These are phyloP conservation scores for Wickerhamiella alocasiicola DNA, from an alignment of 805 yeast genomes.

Conservation along the genomic window DNA sequence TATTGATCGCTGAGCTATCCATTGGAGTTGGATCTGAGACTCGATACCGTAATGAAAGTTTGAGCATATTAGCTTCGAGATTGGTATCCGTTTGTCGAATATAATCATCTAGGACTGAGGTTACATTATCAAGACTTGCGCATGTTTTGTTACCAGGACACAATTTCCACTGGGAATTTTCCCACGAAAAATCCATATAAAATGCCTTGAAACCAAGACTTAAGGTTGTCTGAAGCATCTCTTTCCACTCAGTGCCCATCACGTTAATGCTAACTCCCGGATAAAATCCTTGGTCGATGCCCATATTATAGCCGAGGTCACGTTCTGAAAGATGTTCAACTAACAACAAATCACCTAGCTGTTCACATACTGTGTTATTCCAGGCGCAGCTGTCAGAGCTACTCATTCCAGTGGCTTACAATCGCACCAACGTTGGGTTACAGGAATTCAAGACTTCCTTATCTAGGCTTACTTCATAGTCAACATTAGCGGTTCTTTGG, in stretches of 20 bases:
- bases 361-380: conserved; percentile 16
- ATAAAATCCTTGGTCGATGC: conserved; percentile 26
- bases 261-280: conserved; percentile 25
- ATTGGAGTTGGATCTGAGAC: background rate
- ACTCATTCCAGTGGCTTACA: too few species aligned
- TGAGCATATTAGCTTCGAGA: conserved; percentile 34
- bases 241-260: conserved; percentile 1
- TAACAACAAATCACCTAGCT: conserved; percentile 15
- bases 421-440: too few species aligned
- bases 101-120: conserved; percentile 26
- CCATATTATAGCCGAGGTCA: conserved; percentile 25
- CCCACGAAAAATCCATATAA: conserved; percentile 42
- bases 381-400: conserved; percentile 5
- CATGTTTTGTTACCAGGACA: conserved; percentile 29
- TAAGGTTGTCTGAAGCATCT: conserved; percentile 19
- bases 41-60: conserved; percentile 28
- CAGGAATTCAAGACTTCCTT: too few species aligned
- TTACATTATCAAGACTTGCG: conserved; percentile 8
- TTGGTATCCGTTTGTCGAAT: conserved; percentile 34
- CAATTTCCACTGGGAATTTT: conserved; percentile 32
- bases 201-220: conserved; percentile 29
- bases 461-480: too few species aligned
- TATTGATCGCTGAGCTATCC: background rate
- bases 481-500: too few species aligned
- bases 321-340: conserved; percentile 26